Base-by-base conservation (phyloP, 139 green algal species). In the Marvania coccoides region DNA sequence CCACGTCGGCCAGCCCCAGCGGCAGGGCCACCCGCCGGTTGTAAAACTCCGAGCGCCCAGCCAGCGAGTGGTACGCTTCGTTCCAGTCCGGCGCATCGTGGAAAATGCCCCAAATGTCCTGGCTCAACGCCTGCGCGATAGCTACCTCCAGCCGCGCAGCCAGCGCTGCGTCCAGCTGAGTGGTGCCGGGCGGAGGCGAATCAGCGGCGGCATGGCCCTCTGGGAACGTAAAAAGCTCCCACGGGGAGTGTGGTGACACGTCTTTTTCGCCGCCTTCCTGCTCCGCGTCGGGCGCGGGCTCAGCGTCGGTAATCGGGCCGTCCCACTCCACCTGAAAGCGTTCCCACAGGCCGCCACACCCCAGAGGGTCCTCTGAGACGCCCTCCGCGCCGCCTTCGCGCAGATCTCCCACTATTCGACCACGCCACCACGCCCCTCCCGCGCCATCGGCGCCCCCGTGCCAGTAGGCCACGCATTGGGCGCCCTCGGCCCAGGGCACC, bases 21-120 rank as follows among this genome's bases (percentile, higher is more conserved):
- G 81, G 81, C 55, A 88, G 67, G 2, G 76, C 56, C 1, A 88
- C 67, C 51, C 58, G 39, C 19, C 60, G 45, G 42, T 79, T 74
- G 40, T 68, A 79, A 37, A 37, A 63, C 31, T 72, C 39, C 23
- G 6, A 15, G 28, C 48, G 48, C 1, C 42, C 23, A 28, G n/a
- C 46, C 8, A 23, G 3, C 6, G 38, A 63, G 15, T 38, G 29
- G 29, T 72, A 79, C 15, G n/a, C 5, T 26, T 77, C 68, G 13
- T 58, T 29, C 5, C 8, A 45, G 6, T 58, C 35, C n/a, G 70
- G 70, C 5, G 63, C 54, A 3, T 33, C 36, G 35, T 60, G 38
- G 31, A 77, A 77, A 3, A 72, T 26, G 1, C 23, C 35, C 34
- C 55, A 78, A 6, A 37, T 51, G 10, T 69, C 63, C 38, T 47